Percentiles rank a stretch among this genome's conserved stretches.
Conservation (phyloP, 2,329 filamentous ascomycete species). For the Hymenoscyphus salicellus region DNA sequence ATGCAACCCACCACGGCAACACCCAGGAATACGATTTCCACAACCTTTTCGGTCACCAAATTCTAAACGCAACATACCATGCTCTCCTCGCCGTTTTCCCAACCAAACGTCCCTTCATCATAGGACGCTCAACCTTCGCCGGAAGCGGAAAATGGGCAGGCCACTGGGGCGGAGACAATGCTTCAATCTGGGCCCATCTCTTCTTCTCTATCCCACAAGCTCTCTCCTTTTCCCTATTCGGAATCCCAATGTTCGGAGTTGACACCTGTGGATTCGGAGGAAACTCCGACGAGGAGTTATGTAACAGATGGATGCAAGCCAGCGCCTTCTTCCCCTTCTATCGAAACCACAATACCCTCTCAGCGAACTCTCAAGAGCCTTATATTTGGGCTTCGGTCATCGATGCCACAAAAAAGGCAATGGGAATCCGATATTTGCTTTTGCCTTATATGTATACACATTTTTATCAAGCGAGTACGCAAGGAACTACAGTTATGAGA, state of each 20-base stretch:
- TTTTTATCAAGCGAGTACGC: constrained; percentile 63
- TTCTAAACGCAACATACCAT: constrained; percentile 70
- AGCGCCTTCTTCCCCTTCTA: constrained; percentile 75
- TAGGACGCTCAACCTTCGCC: constrained; percentile 74
- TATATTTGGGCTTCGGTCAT: constrained; percentile 66
- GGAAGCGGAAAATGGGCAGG: constrained; percentile 65
- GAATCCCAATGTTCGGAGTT: constrained; percentile 65
- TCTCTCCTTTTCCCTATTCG: constrained; percentile 63
- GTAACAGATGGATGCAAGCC: constrained; percentile 69
- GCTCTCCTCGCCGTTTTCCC: constrained; percentile 41
- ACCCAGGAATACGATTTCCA: constrained; percentile 71
- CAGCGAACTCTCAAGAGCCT: constrained; percentile 63
- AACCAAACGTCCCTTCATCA: constrained; percentile 62
- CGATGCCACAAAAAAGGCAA: constrained; percentile 64
- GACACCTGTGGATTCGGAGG: constrained; percentile 76
- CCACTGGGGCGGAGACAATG: constrained; percentile 60
- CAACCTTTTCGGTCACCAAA: constrained; percentile 72
- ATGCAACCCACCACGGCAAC: constrained; percentile 66
- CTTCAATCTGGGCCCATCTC: constrained; percentile 58
- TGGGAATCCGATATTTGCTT: constrained; percentile 67
- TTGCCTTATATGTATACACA: constrained; percentile 76
- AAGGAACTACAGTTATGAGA: constrained; percentile 68
- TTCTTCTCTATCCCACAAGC: constrained; percentile 56
- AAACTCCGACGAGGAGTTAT: constrained; percentile 65
- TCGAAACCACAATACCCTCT: constrained; percentile 64